phyloP scores from a whole-genome alignment of 2,329 filamentous ascomycete species.

The Ceratocystis papillata region DNA sequence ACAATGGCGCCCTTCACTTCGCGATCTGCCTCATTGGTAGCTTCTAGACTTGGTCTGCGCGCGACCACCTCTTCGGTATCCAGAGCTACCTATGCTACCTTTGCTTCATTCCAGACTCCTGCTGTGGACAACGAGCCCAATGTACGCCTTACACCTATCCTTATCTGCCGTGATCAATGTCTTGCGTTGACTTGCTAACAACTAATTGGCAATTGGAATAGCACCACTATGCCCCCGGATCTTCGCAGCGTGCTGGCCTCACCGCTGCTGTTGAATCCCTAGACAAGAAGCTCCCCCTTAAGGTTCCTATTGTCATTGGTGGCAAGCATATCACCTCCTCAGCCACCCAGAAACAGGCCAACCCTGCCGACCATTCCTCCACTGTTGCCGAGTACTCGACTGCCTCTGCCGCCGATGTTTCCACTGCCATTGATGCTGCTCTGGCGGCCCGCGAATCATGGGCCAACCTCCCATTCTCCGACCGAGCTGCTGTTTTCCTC shows the following conservation, averaged over 20 bases:
- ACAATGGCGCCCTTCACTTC: slow-evolving; percentile 20
- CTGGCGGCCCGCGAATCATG: slow-evolving; percentile 77
- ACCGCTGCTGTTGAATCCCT: slow-evolving; percentile 60
- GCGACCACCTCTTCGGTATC: slow-evolving; percentile 1
- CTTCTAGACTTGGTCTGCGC: slow-evolving; percentile 18
- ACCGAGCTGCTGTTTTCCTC: slow-evolving; percentile 85
- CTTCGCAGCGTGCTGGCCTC: slow-evolving; percentile 65
- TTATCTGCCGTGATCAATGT: not conserved
- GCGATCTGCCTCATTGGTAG: slow-evolving; percentile 20
- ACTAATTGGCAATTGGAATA: slow-evolving; percentile 32
- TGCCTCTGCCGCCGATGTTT: slow-evolving; percentile 65
- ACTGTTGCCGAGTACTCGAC: slow-evolving; percentile 76
- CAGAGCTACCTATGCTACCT: slow-evolving; percentile 37
- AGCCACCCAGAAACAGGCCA: slow-evolving; percentile 58
- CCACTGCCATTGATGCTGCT: slow-evolving; percentile 69
- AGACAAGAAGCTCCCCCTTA: slow-evolving; percentile 57
- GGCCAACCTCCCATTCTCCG: slow-evolving; percentile 77
- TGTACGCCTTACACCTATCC: slow-evolving; percentile 44
- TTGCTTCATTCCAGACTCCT: slow-evolving; percentile 81
- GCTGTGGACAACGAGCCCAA: slow-evolving; percentile 90
- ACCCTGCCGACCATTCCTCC: slow-evolving; percentile 69
- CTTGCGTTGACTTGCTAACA: slow-evolving; percentile 12
- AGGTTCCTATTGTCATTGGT: slow-evolving; percentile 73
- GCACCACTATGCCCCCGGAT: slow-evolving; percentile 84
- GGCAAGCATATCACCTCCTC: slow-evolving; percentile 59